Conservation (phyloP, 176 grass and related monocot genomes). For the Poa pratensis region DNA sequence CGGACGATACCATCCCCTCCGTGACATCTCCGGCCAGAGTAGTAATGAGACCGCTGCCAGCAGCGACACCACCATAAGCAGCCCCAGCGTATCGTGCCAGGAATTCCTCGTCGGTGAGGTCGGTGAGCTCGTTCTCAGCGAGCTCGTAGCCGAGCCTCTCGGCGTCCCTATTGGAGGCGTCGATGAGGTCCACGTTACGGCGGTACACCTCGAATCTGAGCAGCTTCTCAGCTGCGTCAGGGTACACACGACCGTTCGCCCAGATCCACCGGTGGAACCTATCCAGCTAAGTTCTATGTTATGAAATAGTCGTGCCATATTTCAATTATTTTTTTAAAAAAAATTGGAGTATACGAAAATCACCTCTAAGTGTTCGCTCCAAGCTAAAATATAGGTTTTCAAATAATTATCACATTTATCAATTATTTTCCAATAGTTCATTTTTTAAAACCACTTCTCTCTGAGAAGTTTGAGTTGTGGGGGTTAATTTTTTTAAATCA, state of each 20-base stretch:
- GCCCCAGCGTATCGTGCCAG: neutral
- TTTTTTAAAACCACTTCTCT: too few species aligned
- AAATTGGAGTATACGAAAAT: neutral
- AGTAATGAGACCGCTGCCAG: neutral
- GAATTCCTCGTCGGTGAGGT: neutral
- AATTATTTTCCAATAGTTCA: too few species aligned
- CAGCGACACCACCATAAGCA: neutral
- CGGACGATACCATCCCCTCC: neutral
- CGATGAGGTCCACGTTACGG: conserved; percentile 28
- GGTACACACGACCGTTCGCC: neutral
- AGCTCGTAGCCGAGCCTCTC: conserved; percentile 6
- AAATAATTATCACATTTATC: too few species aligned
- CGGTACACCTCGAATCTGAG: conserved; percentile 34
- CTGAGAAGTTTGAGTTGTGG: too few species aligned
- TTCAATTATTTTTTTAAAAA: neutral
- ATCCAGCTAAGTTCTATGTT: neutral
- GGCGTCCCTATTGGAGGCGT: neutral
- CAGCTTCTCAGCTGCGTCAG: neutral
- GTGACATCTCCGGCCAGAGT: neutral
- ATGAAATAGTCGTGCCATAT: neutral
- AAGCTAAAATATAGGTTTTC: neutral
- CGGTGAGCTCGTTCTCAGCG: conserved; percentile 34
- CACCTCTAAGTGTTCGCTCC: neutral
- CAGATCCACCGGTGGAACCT: conserved; percentile 35
- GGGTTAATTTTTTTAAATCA: too few species aligned